phyloP scores from a whole-genome alignment of 2,329 filamentous ascomycete species.

The Leptographium radiaticola region DNA sequence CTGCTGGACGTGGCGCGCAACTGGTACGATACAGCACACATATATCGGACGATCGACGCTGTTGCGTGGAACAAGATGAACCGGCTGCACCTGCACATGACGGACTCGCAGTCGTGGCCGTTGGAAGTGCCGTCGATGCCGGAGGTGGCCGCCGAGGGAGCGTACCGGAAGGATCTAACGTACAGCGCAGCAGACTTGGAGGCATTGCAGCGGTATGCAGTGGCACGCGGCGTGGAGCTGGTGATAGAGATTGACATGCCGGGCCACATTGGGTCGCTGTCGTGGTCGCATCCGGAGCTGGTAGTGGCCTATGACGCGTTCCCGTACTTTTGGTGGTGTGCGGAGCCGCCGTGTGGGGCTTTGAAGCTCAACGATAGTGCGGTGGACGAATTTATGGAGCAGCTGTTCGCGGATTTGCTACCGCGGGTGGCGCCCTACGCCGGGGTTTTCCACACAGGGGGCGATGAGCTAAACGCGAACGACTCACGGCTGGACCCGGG shows the following conservation, averaged over 20 bases:
- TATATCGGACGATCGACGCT: slow-evolving; percentile 65
- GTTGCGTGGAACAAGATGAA: slow-evolving; percentile 74
- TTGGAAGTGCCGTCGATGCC: slow-evolving; percentile 67
- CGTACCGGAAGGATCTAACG: slow-evolving; percentile 52
- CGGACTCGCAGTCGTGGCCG: slow-evolving; percentile 77
- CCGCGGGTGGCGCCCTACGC: slow-evolving; percentile 58
- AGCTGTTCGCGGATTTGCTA: slow-evolving; percentile 61
- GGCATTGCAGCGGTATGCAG: slow-evolving; percentile 57
- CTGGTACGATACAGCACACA: slow-evolving; percentile 53
- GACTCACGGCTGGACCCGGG: slow-evolving; percentile 62
- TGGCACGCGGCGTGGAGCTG: slow-evolving; percentile 54
- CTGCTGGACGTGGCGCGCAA: slow-evolving; percentile 67
- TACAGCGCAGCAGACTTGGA: slow-evolving; percentile 55
- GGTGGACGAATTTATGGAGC: slow-evolving; percentile 60
- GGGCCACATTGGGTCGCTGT: slow-evolving; percentile 60
- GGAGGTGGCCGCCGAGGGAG: slow-evolving; percentile 57
- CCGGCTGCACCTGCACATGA: slow-evolving; percentile 66
- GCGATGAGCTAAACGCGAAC: slow-evolving; percentile 74
- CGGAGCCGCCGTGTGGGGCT: slow-evolving; percentile 52
- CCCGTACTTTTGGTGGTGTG: slow-evolving; percentile 47
- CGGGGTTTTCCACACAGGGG: slow-evolving; percentile 72
- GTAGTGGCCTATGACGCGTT: slow-evolving; percentile 49
- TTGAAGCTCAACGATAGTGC: slow-evolving; percentile 62
- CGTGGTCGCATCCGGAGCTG: slow-evolving; percentile 54
- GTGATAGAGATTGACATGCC: slow-evolving; percentile 73